Percentiles rank a stretch among this genome's conserved stretches.
Conservation (phyloP, 768 basidiomycete genomes). For the Paxillus involutus region DNA sequence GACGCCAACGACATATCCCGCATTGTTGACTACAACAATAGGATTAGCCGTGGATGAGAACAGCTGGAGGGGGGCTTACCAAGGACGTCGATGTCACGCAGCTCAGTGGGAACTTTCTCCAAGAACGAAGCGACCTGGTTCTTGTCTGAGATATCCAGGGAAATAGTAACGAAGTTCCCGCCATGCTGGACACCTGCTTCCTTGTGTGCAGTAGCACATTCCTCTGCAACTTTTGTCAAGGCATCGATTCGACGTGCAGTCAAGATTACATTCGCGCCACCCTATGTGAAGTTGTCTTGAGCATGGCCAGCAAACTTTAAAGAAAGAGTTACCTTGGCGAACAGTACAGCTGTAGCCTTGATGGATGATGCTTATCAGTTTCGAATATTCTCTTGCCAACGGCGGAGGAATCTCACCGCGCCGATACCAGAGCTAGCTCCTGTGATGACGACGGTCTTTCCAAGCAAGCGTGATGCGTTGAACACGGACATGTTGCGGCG, state of each 20-base stretch:
- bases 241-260: constrained; percentile 76
- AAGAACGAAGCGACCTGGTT: constrained; percentile 66
- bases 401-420: constrained; percentile 53
- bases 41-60: background rate
- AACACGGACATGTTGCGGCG: constrained; percentile 67
- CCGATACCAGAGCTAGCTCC: constrained; percentile 92
- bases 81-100: constrained; percentile 78
- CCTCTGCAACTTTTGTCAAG: constrained; percentile 66
- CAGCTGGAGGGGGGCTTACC: constrained; percentile 45
- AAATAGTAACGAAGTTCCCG: constrained; percentile 72
- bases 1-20: constrained; percentile 87
- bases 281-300: constrained; percentile 39
- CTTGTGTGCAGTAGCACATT: constrained; percentile 68
- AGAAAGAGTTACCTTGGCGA: constrained; percentile 66
- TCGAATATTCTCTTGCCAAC: background rate
- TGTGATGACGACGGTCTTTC: constrained; percentile 86
- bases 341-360: constrained; percentile 85
- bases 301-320: background rate
- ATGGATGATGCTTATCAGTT: background rate
- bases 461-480: constrained; percentile 75
- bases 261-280: constrained; percentile 85
- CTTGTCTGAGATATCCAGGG: constrained; percentile 80
- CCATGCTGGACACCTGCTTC: constrained; percentile 70
- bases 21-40: constrained; percentile 57
- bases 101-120: constrained; percentile 67